A percentile compares a stretch with the other conserved stretches of the same genome.
phyloP scores from a whole-genome alignment of 108 stramenopile genomes.

The Cyclotella atomus region DNA sequence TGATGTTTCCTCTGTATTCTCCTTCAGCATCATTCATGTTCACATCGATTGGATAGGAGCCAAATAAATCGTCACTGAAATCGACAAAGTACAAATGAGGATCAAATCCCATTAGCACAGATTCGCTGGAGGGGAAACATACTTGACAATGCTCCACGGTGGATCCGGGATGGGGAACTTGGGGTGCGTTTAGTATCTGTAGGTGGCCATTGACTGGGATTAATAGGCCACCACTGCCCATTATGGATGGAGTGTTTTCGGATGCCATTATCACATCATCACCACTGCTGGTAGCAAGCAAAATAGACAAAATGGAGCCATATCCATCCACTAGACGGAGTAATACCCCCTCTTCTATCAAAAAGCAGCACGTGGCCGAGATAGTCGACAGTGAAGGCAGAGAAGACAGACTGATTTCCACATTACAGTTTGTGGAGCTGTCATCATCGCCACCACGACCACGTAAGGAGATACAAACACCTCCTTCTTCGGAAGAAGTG shows the following conservation, averaged over 20 bases:
- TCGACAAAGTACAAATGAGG: constrained; percentile 49
- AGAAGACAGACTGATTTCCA: not conserved
- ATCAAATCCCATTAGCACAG: constrained; percentile 35
- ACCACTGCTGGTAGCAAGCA: not conserved
- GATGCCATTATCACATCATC: not conserved
- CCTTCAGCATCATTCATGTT: not conserved
- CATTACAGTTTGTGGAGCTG: not conserved
- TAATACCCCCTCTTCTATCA: not conserved
- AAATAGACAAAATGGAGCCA: not conserved
- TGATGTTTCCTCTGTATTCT: not conserved
- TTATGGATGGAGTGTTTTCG: not conserved
- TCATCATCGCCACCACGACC: not conserved
- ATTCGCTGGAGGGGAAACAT: constrained; percentile 31
- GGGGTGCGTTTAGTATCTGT: constrained; percentile 6
- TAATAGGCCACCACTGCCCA: not conserved
- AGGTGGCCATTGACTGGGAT: constrained; percentile 3
- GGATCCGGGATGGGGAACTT: constrained; percentile 31
- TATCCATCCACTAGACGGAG: constrained; percentile 1
- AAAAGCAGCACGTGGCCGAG: not conserved
- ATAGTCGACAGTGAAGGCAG: not conserved
- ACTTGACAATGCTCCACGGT: constrained; percentile 29
- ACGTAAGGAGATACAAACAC: not conserved
- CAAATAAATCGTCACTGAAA: constrained; percentile 6
- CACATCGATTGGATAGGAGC: not conserved
- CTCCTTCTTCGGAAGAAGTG: not conserved